Evolutionary conservation across 805 yeast species (phyloP).

Genomic region (Pichia membranifaciens): DNA sequence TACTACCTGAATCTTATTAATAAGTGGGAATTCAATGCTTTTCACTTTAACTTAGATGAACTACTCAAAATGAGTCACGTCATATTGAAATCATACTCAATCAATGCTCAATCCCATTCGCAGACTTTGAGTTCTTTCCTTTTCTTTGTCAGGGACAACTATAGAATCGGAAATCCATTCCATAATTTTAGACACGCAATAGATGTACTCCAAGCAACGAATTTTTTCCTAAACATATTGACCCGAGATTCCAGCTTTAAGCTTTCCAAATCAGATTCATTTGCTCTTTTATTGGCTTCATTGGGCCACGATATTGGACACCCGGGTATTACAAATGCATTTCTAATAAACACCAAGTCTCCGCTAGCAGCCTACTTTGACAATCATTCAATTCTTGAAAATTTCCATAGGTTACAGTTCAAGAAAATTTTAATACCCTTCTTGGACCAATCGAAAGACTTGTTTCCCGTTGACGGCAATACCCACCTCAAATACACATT

Average conservation of each 20-base stretch:
- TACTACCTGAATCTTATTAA: conserved; percentile 35
- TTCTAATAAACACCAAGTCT: conserved; percentile 51
- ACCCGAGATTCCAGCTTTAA: conserved; percentile 9
- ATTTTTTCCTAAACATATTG: conserved; percentile 43
- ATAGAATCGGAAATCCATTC: conserved; percentile 81
- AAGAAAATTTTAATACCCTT: conserved; percentile 31
- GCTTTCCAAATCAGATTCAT: conserved; percentile 33
- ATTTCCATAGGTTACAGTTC: conserved; percentile 70
- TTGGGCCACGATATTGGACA: conserved; percentile 96
- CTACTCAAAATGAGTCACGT: conserved; percentile 52
- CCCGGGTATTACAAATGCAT: conserved; percentile 88
- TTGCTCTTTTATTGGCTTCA: conserved; percentile 70
- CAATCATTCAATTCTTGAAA: conserved; percentile 70
- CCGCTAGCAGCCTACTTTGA: conserved; percentile 60
- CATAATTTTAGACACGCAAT: conserved; percentile 95
- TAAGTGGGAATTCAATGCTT: conserved; percentile 69
- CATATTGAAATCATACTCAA: conserved; percentile 36
- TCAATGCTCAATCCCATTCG: conserved; percentile 7
- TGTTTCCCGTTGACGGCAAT: conserved; percentile 20
- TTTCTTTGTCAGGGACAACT: conserved; percentile 67
- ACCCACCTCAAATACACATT: conserved; percentile 28
- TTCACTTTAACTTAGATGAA: conserved; percentile 58
- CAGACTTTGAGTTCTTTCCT: conserved; percentile 35
- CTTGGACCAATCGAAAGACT: conserved; percentile 18
- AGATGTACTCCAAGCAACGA: conserved; percentile 89